Evolutionary conservation across 1,139 yeast species (phyloP).

Genomic region (Yamadazyma atmosphaerica): DNA sequence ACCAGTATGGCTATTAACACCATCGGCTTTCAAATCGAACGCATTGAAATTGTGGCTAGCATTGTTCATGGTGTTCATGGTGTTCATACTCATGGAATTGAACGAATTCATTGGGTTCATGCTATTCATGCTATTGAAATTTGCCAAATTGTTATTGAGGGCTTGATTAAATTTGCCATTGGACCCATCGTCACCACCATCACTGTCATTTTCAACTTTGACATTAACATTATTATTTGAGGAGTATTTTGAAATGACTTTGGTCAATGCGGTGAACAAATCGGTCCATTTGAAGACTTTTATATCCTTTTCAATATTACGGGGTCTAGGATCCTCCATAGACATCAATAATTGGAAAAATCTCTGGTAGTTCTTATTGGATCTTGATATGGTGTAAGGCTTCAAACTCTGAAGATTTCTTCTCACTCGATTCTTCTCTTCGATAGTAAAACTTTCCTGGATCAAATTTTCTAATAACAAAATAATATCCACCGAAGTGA

Average conservation of each 20-base stretch:
- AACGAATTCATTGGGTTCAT: not conserved
- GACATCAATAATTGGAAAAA: slow-evolving; percentile 64
- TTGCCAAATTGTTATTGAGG: not conserved
- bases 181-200: slow-evolving; percentile 2
- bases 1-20: not conserved
- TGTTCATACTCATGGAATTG: not conserved
- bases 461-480: slow-evolving; percentile 57
- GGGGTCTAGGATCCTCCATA: slow-evolving; percentile 65
- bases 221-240: slow-evolving; percentile 12
- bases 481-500: slow-evolving; percentile 69
- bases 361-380: slow-evolving; percentile 40
- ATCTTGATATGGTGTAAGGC: slow-evolving; percentile 60
- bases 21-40: not conserved
- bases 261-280: slow-evolving; percentile 53
- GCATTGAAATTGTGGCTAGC: slow-evolving; percentile 1
- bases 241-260: slow-evolving; percentile 63
- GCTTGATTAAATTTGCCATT: not conserved
- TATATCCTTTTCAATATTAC: slow-evolving; percentile 72
- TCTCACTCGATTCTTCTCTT: slow-evolving; percentile 69
- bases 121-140: not conserved
- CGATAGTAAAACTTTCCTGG: slow-evolving; percentile 59
- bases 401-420: slow-evolving; percentile 66
- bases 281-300: slow-evolving; percentile 66
- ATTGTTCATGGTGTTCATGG: not conserved
- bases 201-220: slow-evolving; percentile 1